phyloP scores from a whole-genome alignment of 257 asterid genomes.

The Lantana camara region DNA sequence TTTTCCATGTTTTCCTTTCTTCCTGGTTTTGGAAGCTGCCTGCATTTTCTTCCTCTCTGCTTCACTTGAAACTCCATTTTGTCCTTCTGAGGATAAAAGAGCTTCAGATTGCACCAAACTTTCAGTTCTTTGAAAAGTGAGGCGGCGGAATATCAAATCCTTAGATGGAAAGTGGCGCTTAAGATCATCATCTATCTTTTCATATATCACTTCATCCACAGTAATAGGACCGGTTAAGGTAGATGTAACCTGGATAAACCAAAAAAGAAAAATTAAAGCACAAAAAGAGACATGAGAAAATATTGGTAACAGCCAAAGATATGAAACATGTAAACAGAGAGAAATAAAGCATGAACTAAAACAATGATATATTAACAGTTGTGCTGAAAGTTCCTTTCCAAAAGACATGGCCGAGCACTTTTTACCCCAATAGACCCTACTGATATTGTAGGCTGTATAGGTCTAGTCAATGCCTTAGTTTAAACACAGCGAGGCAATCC shows the following conservation, averaged over 20 bases:
- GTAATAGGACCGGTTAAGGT: conserved; percentile 75
- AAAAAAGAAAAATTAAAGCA: conserved; percentile 3
- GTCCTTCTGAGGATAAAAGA: conserved; percentile 51
- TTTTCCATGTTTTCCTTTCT: conserved; percentile 52
- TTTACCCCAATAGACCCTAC: not conserved
- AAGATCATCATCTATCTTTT: conserved; percentile 51
- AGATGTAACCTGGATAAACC: conserved; percentile 63
- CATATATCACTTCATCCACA: conserved; percentile 87
- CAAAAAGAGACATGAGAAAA: not conserved
- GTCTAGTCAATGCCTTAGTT: not conserved
- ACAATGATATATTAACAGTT: not conserved
- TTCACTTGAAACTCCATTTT: conserved; percentile 32
- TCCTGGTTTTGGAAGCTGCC: conserved; percentile 41
- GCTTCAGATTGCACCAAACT: conserved; percentile 94
- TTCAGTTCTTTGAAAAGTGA: conserved; percentile 70
- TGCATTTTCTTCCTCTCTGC: conserved; percentile 38
- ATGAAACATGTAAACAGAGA: not conserved
- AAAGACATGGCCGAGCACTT: not conserved
- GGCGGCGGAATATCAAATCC: conserved; percentile 75
- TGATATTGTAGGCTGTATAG: not conserved
- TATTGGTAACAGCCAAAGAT: not conserved
- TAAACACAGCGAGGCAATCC: not conserved
- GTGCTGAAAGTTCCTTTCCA: not conserved
- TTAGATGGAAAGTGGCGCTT: conserved; percentile 44
- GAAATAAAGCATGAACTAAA: not conserved